phyloP scores from a whole-genome alignment of 176 grass and related monocot genomes.

The Echinochloa phyllopogon region DNA sequence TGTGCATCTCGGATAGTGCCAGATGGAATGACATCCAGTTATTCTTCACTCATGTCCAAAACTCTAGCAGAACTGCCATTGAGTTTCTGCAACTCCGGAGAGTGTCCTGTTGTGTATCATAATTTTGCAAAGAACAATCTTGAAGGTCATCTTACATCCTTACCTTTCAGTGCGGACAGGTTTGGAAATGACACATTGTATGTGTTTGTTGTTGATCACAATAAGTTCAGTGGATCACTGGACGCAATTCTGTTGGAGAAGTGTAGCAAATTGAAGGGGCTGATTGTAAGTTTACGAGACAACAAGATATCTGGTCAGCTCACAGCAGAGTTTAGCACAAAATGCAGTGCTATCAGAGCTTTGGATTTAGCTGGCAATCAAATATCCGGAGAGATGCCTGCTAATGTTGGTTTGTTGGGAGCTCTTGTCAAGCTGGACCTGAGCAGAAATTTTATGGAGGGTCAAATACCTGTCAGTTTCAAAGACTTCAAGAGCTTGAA shows the following conservation, averaged over 20 bases:
- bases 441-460: slow-evolving; percentile 68
- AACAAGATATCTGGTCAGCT: slow-evolving; percentile 71
- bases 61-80: slow-evolving; percentile 35
- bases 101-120: slow-evolving; percentile 65
- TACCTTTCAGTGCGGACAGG: slow-evolving; percentile 58
- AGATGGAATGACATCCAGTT: slow-evolving; percentile 39
- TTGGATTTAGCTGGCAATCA: slow-evolving; percentile 78
- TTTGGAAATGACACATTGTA: slow-evolving; percentile 61
- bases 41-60: slow-evolving; percentile 57
- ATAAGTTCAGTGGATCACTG: slow-evolving; percentile 70
- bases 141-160: slow-evolving; percentile 55
- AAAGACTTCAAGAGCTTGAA: slow-evolving; percentile 64
- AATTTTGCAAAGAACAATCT: slow-evolving; percentile 86
- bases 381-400: slow-evolving; percentile 73
- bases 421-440: slow-evolving; percentile 70
- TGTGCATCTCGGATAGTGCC: slow-evolving; percentile 28
- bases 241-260: slow-evolving; percentile 68
- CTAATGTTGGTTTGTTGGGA: slow-evolving; percentile 62
- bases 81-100: slow-evolving; percentile 33
- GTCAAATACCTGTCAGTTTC: slow-evolving; percentile 71
- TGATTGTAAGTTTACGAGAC: slow-evolving; percentile 58
- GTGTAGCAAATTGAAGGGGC: slow-evolving; percentile 58
- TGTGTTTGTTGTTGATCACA: slow-evolving; percentile 64
- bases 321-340: slow-evolving; percentile 49
- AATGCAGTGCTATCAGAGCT: slow-evolving; percentile 68